These are phyloP conservation scores for Pontederia paniculata DNA, from an alignment of 176 grass and related monocot species.

Conservation along the genomic window DNA sequence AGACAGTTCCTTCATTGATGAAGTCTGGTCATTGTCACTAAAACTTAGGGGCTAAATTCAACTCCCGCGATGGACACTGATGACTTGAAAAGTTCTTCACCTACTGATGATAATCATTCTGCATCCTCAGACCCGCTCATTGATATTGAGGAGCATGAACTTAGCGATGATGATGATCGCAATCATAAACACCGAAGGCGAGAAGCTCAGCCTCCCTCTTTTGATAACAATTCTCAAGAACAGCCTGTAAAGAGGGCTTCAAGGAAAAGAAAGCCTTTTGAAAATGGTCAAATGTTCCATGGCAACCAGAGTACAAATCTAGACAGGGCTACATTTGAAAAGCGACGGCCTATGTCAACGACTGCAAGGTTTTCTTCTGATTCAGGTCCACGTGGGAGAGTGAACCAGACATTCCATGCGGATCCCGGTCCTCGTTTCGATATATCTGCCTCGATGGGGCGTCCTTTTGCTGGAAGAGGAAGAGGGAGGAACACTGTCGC, in stretches of 20 bases:
- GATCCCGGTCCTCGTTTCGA: conserved; percentile 13
- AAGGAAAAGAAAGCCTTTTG: conserved; percentile 44
- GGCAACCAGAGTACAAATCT: conserved; percentile 25
- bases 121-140: conserved; percentile 49
- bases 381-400: conserved; percentile 14
- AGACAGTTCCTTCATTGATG: too few species aligned
- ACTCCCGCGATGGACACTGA: conserved; percentile 2
- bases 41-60: not conserved
- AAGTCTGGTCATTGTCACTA: too few species aligned
- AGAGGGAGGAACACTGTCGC: conserved; percentile 59
- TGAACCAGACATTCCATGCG: conserved; percentile 35
- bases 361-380: conserved; percentile 18
- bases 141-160: conserved; percentile 53
- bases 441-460: conserved; percentile 30
- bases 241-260: conserved; percentile 28
- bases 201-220: conserved; percentile 44
- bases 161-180: conserved; percentile 76
- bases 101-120: conserved; percentile 60
- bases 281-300: conserved; percentile 28
- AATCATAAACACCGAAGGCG: conserved; percentile 86
- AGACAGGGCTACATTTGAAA: conserved; percentile 38
- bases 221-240: conserved; percentile 46
- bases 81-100: conserved; percentile 20
- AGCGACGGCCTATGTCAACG: conserved; percentile 36
- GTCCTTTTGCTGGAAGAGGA: conserved; percentile 47